Conservation (phyloP, 441 rosid genomes). For the Jatropha podagrica region DNA sequence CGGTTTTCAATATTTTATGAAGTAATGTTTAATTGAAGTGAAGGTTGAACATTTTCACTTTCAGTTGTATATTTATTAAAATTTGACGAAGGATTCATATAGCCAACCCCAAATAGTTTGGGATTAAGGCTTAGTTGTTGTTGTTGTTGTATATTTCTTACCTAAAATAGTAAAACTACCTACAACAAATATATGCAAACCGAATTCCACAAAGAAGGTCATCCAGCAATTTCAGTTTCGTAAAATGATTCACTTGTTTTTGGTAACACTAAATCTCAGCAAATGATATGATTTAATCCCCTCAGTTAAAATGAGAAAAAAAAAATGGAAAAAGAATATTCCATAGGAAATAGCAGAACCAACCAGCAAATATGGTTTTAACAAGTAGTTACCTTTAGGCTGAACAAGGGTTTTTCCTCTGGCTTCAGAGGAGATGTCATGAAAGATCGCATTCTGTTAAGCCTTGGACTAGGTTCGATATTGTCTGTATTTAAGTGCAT, state of each 20-base stretch:
- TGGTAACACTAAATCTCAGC: not conserved
- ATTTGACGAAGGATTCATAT: no score
- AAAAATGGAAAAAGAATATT: not conserved
- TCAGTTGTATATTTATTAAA: not conserved
- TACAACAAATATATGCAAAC: not conserved
- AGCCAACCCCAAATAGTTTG: no score
- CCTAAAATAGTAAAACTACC: not conserved
- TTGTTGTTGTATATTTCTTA: not conserved
- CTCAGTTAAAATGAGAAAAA: not conserved
- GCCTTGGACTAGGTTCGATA: conserved; percentile 51
- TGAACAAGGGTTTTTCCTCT: conserved; percentile 51
- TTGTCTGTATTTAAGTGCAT: conserved; percentile 41
- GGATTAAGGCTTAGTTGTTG: no score
- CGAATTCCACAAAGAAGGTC: not conserved
- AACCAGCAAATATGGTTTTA: not conserved
- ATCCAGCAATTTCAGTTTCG: not conserved
- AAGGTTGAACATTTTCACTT: not conserved
- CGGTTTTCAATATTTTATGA: not conserved
- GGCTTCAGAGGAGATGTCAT: conserved; percentile 52
- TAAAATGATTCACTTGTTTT: not conserved
- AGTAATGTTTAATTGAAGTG: not conserved
- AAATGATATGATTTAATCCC: not conserved
- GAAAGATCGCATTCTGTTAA: conserved; percentile 56
- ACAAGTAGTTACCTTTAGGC: conserved; percentile 58
- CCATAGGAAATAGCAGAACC: not conserved